Conservation (phyloP, 805 yeast genomes). For the Lipomyces orientalis region DNA sequence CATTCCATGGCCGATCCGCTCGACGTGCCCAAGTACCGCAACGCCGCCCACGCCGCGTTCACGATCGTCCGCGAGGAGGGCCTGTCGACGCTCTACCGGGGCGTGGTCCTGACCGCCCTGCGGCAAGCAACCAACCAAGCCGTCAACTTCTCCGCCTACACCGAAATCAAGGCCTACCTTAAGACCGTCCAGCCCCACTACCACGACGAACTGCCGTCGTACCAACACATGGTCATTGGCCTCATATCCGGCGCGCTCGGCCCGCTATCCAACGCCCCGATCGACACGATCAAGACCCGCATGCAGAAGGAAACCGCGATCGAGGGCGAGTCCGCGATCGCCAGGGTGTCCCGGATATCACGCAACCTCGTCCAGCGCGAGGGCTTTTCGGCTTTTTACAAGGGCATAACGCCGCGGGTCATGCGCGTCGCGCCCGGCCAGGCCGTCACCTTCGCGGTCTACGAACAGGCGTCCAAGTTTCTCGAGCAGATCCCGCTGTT, state of each 20-base stretch:
- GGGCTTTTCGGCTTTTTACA: conserved; percentile 86
- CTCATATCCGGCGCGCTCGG: conserved; percentile 95
- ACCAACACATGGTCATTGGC: conserved; percentile 94
- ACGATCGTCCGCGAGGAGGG: conserved; percentile 92
- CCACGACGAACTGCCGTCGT: conserved; percentile 76
- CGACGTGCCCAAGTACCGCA: conserved; percentile 81
- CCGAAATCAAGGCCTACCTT: conserved; percentile 75
- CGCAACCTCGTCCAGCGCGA: conserved; percentile 82
- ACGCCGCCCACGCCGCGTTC: conserved; percentile 89
- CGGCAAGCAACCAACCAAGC: conserved; percentile 99
- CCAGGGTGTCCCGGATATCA: conserved; percentile 81
- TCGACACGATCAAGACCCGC: conserved; percentile 96
- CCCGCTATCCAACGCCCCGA: conserved; percentile 95
- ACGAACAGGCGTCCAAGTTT: conserved; percentile 79
- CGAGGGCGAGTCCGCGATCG: conserved; percentile 67
- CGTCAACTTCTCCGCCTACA: conserved; percentile 95
- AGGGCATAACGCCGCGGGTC: conserved; percentile 97
- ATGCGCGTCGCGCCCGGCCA: conserved; percentile 99
- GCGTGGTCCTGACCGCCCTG: conserved; percentile 94
- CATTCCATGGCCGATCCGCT: conserved; percentile 86
- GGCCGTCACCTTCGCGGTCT: conserved; percentile 97
- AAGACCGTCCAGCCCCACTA: conserved; percentile 57
- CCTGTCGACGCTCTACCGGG: conserved; percentile 83
- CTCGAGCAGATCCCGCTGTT: conserved; percentile 50
- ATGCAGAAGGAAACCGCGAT: conserved; percentile 86